Conservation (phyloP, 176 grass and related monocot genomes). For the Panicum miliaceum region DNA sequence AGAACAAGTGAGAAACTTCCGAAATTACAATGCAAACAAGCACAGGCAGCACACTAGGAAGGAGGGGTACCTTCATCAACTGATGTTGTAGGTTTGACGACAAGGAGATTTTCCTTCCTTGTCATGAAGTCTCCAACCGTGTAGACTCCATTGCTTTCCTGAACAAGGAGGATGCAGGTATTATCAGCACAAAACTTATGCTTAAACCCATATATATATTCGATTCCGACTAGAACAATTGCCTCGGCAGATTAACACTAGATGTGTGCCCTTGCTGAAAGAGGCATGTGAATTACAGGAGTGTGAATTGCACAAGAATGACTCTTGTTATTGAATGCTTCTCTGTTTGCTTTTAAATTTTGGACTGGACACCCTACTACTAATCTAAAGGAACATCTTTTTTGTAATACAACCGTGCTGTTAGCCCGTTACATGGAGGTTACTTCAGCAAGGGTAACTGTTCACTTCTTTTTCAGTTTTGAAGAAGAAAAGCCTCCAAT, state of each 20-base stretch:
- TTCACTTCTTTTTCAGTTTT: background rate
- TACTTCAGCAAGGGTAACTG: background rate
- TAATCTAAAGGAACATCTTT: background rate
- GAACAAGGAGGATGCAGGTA: conserved; percentile 5
- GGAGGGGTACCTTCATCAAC: conserved; percentile 73
- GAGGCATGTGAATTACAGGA: background rate
- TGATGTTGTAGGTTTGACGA: conserved; percentile 61
- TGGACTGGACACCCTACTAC: background rate
- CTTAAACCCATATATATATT: background rate
- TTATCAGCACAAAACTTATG: background rate
- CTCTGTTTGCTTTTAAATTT: background rate
- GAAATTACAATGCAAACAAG: background rate
- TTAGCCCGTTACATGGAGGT: background rate
- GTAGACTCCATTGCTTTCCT: conserved; percentile 70
- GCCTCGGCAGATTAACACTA: background rate
- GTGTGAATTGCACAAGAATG: background rate
- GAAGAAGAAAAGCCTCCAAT: background rate
- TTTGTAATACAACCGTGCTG: background rate
- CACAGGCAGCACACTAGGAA: background rate
- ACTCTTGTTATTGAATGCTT: background rate
- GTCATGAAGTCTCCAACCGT: conserved; percentile 97
- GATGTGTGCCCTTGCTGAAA: background rate
- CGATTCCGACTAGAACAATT: too few species aligned
- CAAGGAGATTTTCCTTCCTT: conserved; percentile 55
- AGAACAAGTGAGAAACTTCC: conserved; percentile 17